Evolutionary conservation across 306 rosid species (phyloP).

Genomic region (Biancaea sappan): DNA sequence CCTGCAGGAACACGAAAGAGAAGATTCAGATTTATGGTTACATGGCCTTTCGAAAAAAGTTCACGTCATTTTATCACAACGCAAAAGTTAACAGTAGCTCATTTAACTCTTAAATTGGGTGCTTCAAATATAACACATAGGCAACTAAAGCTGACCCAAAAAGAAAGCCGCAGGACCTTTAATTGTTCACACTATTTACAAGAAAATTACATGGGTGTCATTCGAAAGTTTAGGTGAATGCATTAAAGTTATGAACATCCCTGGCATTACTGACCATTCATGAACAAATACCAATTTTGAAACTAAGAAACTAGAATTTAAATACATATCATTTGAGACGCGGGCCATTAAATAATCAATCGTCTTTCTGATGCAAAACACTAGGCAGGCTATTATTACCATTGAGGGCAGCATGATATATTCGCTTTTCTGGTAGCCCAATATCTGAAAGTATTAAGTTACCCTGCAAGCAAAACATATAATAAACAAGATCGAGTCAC

Average conservation of each 20-base stretch:
- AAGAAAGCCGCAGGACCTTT: constrained; percentile 10
- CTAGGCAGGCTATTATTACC: constrained; percentile 97
- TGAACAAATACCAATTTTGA: constrained; percentile 41
- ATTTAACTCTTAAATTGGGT: constrained; percentile 9
- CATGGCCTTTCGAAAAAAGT: constrained; percentile 46
- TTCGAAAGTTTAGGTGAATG: constrained; percentile 38
- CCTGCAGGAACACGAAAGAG: constrained; percentile 87
- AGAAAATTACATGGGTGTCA: constrained; percentile 47
- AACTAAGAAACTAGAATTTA: constrained; percentile 55
- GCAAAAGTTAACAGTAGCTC: constrained; percentile 14
- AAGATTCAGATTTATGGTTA: constrained; percentile 63
- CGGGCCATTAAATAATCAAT: constrained; percentile 83
- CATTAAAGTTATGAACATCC: constrained; percentile 38
- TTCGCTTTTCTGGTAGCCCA: constrained; percentile 93
- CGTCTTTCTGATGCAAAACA: constrained; percentile 99
- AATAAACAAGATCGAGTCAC: constrained; percentile 29
- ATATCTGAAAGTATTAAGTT: constrained; percentile 74
- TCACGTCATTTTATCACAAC: constrained; percentile 34
- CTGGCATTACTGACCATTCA: constrained; percentile 52
- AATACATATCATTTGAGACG: constrained; percentile 68
- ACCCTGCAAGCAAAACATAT: constrained; percentile 62
- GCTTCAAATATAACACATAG: neutral
- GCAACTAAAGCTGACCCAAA: neutral
- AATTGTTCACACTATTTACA: constrained; percentile 39
- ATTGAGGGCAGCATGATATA: constrained; percentile 92